phyloP scores from a whole-genome alignment of 2,329 filamentous ascomycete species.

The Xylaria sp. region DNA sequence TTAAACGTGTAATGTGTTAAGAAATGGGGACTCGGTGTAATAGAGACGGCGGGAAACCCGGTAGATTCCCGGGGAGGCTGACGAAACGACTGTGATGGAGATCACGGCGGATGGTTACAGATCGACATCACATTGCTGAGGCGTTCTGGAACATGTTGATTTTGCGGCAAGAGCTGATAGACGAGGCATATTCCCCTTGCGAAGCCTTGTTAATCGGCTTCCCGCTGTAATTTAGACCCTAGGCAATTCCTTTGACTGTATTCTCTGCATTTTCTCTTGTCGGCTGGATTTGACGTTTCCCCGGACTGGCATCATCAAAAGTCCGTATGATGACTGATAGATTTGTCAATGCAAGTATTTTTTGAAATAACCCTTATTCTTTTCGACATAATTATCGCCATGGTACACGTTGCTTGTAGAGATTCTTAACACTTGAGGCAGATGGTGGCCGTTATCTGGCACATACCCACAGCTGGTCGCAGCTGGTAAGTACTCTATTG shows the following conservation, averaged over 20 bases:
- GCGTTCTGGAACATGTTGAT: conserved; percentile 47
- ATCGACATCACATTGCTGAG: conserved; percentile 44
- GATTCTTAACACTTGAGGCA: too few species aligned
- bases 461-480: neutral
- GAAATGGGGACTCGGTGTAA: conserved; percentile 51
- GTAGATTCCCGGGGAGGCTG: conserved; percentile 46
- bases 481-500: neutral
- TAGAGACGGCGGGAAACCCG: conserved; percentile 37
- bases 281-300: conserved; percentile 42
- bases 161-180: conserved; percentile 42
- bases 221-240: conserved; percentile 69
- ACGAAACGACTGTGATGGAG: conserved; percentile 53
- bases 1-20: conserved; percentile 49
- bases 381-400: too few species aligned
- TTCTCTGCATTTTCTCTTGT: conserved; percentile 44
- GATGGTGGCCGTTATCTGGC: too few species aligned
- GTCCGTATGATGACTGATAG: conserved; percentile 47
- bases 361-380: too few species aligned
- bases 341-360: conserved; percentile 37
- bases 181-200: conserved; percentile 46
- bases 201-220: conserved; percentile 54
- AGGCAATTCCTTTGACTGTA: conserved; percentile 60
- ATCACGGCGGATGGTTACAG: conserved; percentile 52
- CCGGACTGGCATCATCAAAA: conserved; percentile 39
- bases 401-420: too few species aligned